A percentile compares a stretch with the other conserved stretches of the same genome.
Conservation (phyloP, 345 rosid genomes). For the Ceriops tagal region DNA sequence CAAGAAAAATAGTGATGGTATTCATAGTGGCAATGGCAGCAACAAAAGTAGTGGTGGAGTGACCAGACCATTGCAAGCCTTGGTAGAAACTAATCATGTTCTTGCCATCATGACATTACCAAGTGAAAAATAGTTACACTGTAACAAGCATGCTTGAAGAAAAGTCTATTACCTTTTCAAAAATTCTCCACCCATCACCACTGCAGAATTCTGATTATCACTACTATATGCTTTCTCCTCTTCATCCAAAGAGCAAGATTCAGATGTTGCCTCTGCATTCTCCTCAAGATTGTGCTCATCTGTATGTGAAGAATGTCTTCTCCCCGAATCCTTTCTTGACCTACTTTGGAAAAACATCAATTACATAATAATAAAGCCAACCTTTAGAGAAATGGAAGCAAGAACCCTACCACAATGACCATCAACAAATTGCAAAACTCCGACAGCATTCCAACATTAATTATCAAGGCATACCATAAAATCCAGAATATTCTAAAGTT, state of each 20-base stretch:
- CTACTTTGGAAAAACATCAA: constrained; percentile 20
- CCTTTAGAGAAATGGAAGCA: not conserved
- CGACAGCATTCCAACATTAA: not conserved
- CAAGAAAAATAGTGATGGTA: no score
- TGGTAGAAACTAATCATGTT: not conserved
- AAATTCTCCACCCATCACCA: constrained; percentile 38
- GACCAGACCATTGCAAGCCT: no score
- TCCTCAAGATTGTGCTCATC: constrained; percentile 41
- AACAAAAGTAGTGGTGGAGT: no score
- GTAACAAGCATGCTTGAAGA: not conserved
- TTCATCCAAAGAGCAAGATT: constrained; percentile 63
- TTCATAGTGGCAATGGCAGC: no score
- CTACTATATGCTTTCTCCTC: constrained; percentile 73
- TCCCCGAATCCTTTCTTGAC: constrained; percentile 43
- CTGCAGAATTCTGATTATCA: constrained; percentile 49
- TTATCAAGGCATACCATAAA: not conserved
- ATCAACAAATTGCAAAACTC: not conserved
- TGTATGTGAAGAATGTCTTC: constrained; percentile 32
- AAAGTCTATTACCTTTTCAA: constrained; percentile 50
- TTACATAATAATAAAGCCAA: constrained; percentile 5
- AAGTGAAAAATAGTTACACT: not conserved
- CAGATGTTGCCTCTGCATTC: constrained; percentile 57
- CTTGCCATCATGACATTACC: not conserved
- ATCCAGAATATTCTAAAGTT: not conserved
- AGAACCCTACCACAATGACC: not conserved